Base-by-base conservation (phyloP, 116 monocot species). In the Trichopus zeylanicus region DNA sequence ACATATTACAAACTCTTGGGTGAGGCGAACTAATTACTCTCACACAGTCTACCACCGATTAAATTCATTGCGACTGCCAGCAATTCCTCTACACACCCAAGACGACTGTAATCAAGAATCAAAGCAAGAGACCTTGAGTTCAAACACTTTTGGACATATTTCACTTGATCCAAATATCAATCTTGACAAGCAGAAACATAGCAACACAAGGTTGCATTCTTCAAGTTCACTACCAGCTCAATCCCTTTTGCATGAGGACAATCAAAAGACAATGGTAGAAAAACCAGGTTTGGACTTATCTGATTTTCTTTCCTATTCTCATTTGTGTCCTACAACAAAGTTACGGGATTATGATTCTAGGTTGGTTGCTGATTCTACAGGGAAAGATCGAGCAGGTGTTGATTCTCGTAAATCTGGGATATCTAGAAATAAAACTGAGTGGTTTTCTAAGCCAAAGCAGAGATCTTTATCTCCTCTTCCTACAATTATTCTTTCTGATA, bases 401-500 rank as follows among this genome's bases (percentile, higher is more conserved):
- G 27, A 37, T 57, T 51, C 38, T 62, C 26, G 11, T 3, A 73
- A 59, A 30, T 66, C 70, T 39, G 37, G 34, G 15, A 7, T 46
- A 13, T 61, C 62, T 34, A 11, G 26, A 33, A 57, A 51, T 68
- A 13, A n/a, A n/a, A n/a, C 46, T 42, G 12, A 9, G 29, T 24
- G 30, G 37, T 58, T 18, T 31, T 67, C 57, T 13, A 77, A 57
- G 52, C 56, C 65, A 33, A 79, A 76, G 29, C 65, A 64, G 31
- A 78, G 93, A 31, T 77, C 85, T 33, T 7, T 62, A 29, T 98
- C 91, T 5, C 98, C 91, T 21, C 62, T 78, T 51, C 98, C 85
- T 0, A 34, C 70, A 26, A 71, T 71, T 6, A 29, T 61, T 26
- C 53, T 88, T 26, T 79, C 87, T 6, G 82, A 91, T 48, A 65